Conservation (phyloP, 495 filamentous ascomycete genomes). For the Aspergillus egyptiacus region DNA sequence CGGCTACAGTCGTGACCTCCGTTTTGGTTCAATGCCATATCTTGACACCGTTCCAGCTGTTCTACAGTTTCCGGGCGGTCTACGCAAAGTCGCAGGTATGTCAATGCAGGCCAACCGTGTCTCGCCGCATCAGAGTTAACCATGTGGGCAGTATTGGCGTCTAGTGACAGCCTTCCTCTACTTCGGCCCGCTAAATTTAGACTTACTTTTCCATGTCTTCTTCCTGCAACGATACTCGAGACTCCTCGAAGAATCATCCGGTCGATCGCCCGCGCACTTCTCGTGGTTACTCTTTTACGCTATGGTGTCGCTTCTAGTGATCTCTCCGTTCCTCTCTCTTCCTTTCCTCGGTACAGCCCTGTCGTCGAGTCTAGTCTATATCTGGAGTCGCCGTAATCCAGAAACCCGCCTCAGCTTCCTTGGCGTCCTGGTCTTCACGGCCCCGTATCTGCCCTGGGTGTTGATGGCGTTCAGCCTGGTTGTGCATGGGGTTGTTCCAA, state of each 20-base stretch:
- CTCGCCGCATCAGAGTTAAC: conserved; percentile 14
- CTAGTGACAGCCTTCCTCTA: conserved; percentile 92
- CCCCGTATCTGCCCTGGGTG: conserved; percentile 95
- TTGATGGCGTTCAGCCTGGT: conserved; percentile 84
- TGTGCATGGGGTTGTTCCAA: conserved; percentile 79
- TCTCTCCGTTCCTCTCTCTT: conserved; percentile 79
- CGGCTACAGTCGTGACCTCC: conserved; percentile 81
- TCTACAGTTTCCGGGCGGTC: conserved; percentile 91
- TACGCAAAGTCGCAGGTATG: conserved; percentile 81
- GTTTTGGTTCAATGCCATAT: conserved; percentile 89
- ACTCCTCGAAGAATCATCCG: conserved; percentile 88
- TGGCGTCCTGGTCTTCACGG: conserved; percentile 82
- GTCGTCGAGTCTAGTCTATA: conserved; percentile 90
- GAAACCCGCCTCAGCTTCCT: conserved; percentile 87
- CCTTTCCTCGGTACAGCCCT: conserved; percentile 88
- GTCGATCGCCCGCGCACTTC: conserved; percentile 84
- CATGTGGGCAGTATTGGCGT: conserved; percentile 77
- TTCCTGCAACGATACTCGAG: conserved; percentile 96
- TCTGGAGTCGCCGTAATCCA: conserved; percentile 94
- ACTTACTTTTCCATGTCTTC: conserved; percentile 97
- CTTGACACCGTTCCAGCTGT: conserved; percentile 85
- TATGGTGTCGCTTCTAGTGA: conserved; percentile 62
- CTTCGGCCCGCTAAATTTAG: conserved; percentile 89
- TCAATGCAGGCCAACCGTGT: neutral
- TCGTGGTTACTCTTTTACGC: conserved; percentile 89